A percentile compares a stretch with the other conserved stretches of the same genome.
phyloP scores from a whole-genome alignment of 306 rosid species.

The Acmispon strigosus region DNA sequence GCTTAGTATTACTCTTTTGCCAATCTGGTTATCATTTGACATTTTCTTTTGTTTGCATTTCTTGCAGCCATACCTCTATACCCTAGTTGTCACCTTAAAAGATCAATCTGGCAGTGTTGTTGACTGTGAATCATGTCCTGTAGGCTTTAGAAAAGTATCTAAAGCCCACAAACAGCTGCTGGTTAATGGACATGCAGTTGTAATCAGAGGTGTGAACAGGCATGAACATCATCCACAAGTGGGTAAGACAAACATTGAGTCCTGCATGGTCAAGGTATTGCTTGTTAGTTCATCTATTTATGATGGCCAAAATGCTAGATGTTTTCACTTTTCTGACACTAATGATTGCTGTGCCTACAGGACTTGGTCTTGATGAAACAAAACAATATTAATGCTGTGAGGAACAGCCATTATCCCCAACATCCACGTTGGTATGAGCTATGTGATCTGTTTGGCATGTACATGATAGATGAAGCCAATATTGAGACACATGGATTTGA shows the following conservation, averaged over 20 bases:
- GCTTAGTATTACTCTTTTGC: background rate
- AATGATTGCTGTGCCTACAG: conserved; percentile 32
- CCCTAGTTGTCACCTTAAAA: conserved; percentile 69
- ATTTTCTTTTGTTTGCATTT: conserved; percentile 20
- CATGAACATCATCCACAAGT: conserved; percentile 95
- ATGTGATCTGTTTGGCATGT: conserved; percentile 90
- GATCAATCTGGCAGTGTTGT: conserved; percentile 60
- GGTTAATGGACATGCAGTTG: conserved; percentile 76
- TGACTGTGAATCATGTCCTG: conserved; percentile 82
- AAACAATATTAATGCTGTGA: conserved; percentile 84
- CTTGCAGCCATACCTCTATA: conserved; percentile 76
- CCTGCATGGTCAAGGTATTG: conserved; percentile 88
- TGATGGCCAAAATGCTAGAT: background rate
- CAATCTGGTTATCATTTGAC: background rate
- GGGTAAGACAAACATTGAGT: conserved; percentile 89
- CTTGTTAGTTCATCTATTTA: background rate
- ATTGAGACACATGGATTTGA: conserved; percentile 93
- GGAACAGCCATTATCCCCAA: conserved; percentile 99
- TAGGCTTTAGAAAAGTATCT: conserved; percentile 70
- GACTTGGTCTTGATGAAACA: conserved; percentile 93
- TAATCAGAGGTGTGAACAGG: conserved; percentile 90
- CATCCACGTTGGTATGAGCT: conserved; percentile 97
- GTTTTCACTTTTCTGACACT: conserved; percentile 4
- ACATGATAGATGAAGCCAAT: conserved; percentile 98
- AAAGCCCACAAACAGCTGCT: conserved; percentile 86